These are phyloP conservation scores for Pseudogymnoascus sp. DNA, from an alignment of 2,329 filamentous ascomycete genomes.

Conservation along the genomic window DNA sequence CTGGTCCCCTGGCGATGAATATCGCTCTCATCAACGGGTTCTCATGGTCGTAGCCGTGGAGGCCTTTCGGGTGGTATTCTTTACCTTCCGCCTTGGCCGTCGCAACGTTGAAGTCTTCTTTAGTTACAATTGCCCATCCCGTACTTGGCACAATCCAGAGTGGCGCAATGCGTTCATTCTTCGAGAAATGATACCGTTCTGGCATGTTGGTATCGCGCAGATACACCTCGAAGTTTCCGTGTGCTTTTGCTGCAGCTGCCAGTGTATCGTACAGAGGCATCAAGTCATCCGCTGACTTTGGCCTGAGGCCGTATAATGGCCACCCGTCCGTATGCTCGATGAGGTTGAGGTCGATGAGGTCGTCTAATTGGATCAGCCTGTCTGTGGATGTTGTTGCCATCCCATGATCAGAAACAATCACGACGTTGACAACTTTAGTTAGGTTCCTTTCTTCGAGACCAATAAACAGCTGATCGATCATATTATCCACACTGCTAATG, in stretches of 20 bases:
- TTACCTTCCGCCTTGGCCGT: constrained; percentile 55
- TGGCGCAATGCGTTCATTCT: constrained; percentile 84
- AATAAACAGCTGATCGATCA: constrained; percentile 68
- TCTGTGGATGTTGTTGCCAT: constrained; percentile 88
- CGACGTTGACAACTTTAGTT: constrained; percentile 81
- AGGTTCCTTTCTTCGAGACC: constrained; percentile 77
- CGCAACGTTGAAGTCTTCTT: constrained; percentile 67
- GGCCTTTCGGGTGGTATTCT: constrained; percentile 69
- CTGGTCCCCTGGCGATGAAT: constrained; percentile 84
- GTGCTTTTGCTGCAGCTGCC: constrained; percentile 46
- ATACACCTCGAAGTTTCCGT: constrained; percentile 72
- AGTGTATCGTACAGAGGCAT: constrained; percentile 57
- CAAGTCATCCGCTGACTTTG: constrained; percentile 61
- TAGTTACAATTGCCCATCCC: constrained; percentile 85
- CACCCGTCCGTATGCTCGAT: constrained; percentile 87
- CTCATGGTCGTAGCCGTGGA: constrained; percentile 93
- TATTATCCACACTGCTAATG: constrained; percentile 70
- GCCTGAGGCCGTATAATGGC: constrained; percentile 84
- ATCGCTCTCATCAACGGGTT: constrained; percentile 95
- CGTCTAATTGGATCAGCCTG: constrained; percentile 81
- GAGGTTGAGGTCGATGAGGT: constrained; percentile 68
- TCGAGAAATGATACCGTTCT: constrained; percentile 80
- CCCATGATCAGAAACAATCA: constrained; percentile 95
- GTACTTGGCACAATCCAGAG: constrained; percentile 89
- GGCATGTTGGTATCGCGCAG: constrained; percentile 85